phyloP scores from a whole-genome alignment of 352 stramenopile genomes.

The Aphanomyces euteiches region DNA sequence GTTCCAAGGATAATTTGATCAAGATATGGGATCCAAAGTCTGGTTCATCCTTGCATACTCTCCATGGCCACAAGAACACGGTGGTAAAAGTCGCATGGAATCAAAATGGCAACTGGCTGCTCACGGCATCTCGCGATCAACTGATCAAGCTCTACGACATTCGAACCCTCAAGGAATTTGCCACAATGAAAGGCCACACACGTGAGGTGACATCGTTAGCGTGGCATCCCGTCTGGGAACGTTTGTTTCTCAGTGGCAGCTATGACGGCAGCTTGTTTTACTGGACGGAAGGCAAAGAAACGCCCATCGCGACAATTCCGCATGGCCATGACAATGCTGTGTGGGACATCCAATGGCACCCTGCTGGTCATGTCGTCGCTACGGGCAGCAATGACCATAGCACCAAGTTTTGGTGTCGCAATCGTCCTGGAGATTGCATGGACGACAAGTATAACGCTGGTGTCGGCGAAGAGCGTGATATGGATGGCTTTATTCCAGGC shows the following conservation, averaged over 20 bases:
- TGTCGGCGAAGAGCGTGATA: constrained; percentile 57
- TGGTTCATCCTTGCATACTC: constrained; percentile 88
- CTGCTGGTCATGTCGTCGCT: constrained; percentile 93
- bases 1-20: constrained; percentile 96
- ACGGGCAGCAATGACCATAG: constrained; percentile 95
- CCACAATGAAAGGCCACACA: constrained; percentile 93
- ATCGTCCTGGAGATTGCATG: constrained; percentile 89
- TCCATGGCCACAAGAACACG: constrained; percentile 98
- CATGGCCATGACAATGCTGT: constrained; percentile 96
- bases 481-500: constrained; percentile 55
- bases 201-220: constrained; percentile 95
- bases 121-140: constrained; percentile 96
- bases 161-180: constrained; percentile 93
- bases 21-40: constrained; percentile 98
- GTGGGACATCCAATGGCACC: constrained; percentile 98
- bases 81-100: constrained; percentile 98
- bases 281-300: constrained; percentile 93
- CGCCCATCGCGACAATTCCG: constrained; percentile 75
- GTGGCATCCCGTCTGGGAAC: constrained; percentile 97
- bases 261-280: constrained; percentile 97
- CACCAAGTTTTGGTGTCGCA: constrained; percentile 97
- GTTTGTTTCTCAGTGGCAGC: constrained; percentile 93
- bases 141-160: constrained; percentile 99
- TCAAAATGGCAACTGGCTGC: constrained; percentile 96
- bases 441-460: constrained; percentile 87